Base-by-base conservation (phyloP, 1,284 basidiomycete species). In the Schizophyllum amplum region DNA sequence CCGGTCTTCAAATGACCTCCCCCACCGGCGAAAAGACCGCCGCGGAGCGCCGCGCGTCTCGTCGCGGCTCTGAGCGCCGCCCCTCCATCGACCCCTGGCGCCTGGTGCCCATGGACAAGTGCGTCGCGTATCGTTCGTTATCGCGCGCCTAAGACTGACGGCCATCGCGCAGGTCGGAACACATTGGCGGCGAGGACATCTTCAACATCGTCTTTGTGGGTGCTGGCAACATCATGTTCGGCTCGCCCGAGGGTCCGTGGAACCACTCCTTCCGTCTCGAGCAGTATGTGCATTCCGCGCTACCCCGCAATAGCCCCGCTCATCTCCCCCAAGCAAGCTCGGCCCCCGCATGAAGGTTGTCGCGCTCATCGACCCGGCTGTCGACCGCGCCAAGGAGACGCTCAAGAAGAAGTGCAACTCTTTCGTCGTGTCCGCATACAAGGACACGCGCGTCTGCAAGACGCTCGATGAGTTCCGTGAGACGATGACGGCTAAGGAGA, bases 181-280 rank as follows among this genome's bases (percentile, higher is more conserved):
- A 83, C 57, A 68, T 84, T 55, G 75, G 75, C 54, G 86, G 84
- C 7, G 70, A 75, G 50, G 81, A 85, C 63, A 78, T 87, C 66
- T 94, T 94, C 77, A 95, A 95, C 69, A 84, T 97, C 59, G 83
- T 94, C 67, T 94, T 94, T 72, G 79, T 96, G 64, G 93, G 93
- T 55, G 93, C 93, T 26, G 94, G 94, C 54, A 94, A 94, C 72
- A 93, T 94, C 75, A 94, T 94, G 91, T 94, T 94, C 67, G 92
- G 88, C 58, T 92, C 88, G 48, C 83, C 86, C 56, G 89, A 92
- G 68, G 91, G 91, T 54, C 92, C 92, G 21, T 94, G 87, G 89
- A 94, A 95, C 73, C 93, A 96, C 72, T 95, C 92, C 53, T 93
- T 95, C 84, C 90, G 94, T 68, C 84, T 96, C 65, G 93, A 95